Evolutionary conservation across 2,329 filamentous ascomycete species (phyloP), one percentile per base, ranked within the genome.

Genomic region (Fusarium sp.): DNA sequence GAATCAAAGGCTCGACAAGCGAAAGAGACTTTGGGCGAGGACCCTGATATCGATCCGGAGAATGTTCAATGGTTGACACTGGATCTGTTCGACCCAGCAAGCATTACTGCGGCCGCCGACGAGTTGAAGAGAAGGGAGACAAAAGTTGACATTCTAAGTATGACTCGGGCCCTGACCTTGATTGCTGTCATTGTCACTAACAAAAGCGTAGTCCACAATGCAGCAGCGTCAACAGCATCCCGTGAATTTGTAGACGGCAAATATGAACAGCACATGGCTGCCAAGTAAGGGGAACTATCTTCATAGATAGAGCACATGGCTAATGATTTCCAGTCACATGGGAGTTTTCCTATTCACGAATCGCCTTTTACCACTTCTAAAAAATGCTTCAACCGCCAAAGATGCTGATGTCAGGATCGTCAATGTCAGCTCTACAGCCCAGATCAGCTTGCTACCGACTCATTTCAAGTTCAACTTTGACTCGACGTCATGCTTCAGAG

Each of bases 341-440:
- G 80, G 79, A 1, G 78, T 76, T 43, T 81, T 79, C 58, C 56
- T 78, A 4, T 65, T 81, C 31, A 77, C 73, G 8, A 78, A 80
- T n/a, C 63, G 73, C 33, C 20, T 81, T 0, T 63, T 83, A 1
- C 79, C 80, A 1, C 69, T 79, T 8, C 71, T 82, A 7, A 76
- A 78, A 11, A 65, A 70, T 6, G 76, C 80, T 4, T 62, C 75
- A 1, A 41, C 20, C 6, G 24, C 68, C 9, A 35, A 61, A 1
- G 50, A 52, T 6, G 60, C 78, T 2, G 79, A 81, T 43, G 79
- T 81, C 7, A 76, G 79, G 4, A 62, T 81, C 27, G 58, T 81
- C 20, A 78, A 61, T 5, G 31, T 80, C 20, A 63, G 64, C 43
- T 80, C 78, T 24, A 75, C 62, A 27, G 74, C 69, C 18, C 63